Evolutionary conservation across 139 green algal genomes (phyloP), one percentile per base, ranked within the genome.

Genomic region (Picochlorum sp.): DNA sequence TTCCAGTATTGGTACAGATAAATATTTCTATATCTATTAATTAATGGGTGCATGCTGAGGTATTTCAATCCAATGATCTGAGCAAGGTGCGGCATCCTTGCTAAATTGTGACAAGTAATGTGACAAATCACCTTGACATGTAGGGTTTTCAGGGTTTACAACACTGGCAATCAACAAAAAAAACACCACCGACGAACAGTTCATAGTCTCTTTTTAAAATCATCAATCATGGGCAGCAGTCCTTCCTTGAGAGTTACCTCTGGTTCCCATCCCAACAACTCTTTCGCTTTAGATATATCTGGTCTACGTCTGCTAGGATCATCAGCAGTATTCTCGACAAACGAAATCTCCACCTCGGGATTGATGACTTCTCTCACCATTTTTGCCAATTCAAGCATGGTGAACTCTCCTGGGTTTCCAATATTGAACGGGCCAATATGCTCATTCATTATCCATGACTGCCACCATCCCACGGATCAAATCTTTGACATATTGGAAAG

Each of bases 321-420:
- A 68, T 99, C 94, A 6, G 81, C 68, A 1, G 94, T 99, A 83
- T 99, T 99, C 63, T 96, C 85, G 18, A 78, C 75, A 74, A 82
- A 97, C 9, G 82, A 58, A 18, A 95, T 86, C 52, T 79, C 62
- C 1, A 78, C 80, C 2, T 85, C 56, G 16, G 86, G 88, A 77
- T 96, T 95, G 44, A 96, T 85, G 54, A 95, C 82, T 70, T 94
- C 75, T 71, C 81, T 75, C 26, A 96, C 90, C 61, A 96, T 65
- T 71, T 95, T 67, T 28, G 94, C 94, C 65, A 99, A 85, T 82
- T 99, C 88, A 49, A 97, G 73, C 90, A 99, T 99, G 30, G 90
- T 98, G 78, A 99, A 99, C 85, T 99, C 94, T 0, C 83, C 86
- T 26, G 94, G 94, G 77, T 99, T 99, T 64, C 94, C 94, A 14